These are phyloP conservation scores for Austroboletus niveus DNA, from an alignment of 1,284 basidiomycete species.

Conservation along the genomic window DNA sequence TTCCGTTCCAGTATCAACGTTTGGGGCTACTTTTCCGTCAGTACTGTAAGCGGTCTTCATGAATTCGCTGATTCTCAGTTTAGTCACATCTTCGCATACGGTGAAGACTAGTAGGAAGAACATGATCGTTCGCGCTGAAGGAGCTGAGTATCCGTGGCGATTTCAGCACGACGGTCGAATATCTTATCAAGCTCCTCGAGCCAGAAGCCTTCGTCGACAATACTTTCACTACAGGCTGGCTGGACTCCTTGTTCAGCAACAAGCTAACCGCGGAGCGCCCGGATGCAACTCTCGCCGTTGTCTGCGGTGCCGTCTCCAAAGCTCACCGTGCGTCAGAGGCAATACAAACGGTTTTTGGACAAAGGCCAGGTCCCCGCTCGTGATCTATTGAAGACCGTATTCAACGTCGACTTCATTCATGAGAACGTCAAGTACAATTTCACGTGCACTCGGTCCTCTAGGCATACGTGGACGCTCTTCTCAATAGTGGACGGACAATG, in stretches of 20 bases:
- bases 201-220: conserved; percentile 97
- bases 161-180: conserved; percentile 98
- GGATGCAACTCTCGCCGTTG: conserved; percentile 87
- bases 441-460: conserved; percentile 90
- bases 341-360: conserved; percentile 92
- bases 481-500: conserved; percentile 91
- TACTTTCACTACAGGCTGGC: conserved; percentile 98
- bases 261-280: conserved; percentile 97
- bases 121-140: conserved; percentile 99
- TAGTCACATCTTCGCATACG: conserved; percentile 99
- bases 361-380: conserved; percentile 97
- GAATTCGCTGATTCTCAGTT: conserved; percentile 99
- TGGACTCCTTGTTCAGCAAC: conserved; percentile 95
- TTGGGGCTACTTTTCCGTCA: conserved; percentile 99
- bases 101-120: conserved; percentile 97
- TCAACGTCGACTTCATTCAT: conserved; percentile 97
- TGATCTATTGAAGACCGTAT: conserved; percentile 95
- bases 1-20: conserved; percentile 99
- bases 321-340: conserved; percentile 89
- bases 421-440: conserved; percentile 96
- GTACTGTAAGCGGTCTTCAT: conserved; percentile 93
- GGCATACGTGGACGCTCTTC: conserved; percentile 90
- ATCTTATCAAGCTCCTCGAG: conserved; percentile 96
- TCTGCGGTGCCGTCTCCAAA: conserved; percentile 97
- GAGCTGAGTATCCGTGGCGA: conserved; percentile 98